Conservation (phyloP, 2,329 filamentous ascomycete species). For the Calonectria crousiana region DNA sequence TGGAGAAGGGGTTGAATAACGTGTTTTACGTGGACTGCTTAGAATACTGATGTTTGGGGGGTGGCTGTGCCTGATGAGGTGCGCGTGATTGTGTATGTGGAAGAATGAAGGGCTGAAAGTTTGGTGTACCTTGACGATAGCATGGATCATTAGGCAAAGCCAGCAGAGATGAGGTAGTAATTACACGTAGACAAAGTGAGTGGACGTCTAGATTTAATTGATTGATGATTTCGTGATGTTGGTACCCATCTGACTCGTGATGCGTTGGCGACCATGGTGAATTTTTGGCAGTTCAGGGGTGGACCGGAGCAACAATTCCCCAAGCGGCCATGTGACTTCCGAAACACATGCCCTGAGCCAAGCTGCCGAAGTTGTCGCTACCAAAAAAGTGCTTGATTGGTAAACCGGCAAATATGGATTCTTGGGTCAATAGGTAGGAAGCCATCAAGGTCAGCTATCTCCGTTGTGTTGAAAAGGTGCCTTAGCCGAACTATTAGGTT, state of each 20-base stretch:
- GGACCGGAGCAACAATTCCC: too few species aligned
- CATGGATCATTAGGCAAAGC: background rate
- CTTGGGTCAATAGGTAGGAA: too few species aligned
- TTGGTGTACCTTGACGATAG: background rate
- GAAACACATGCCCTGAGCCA: too few species aligned
- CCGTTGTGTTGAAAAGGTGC: too few species aligned
- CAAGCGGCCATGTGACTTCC: too few species aligned
- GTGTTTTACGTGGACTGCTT: conserved; percentile 1
- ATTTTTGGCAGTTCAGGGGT: background rate
- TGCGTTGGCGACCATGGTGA: background rate
- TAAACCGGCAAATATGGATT: too few species aligned
- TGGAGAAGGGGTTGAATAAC: background rate
- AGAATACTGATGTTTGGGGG: conserved; percentile 18
- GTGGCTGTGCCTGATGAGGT: background rate
- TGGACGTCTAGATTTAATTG: background rate
- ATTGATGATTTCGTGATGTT: background rate
- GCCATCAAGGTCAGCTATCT: too few species aligned
- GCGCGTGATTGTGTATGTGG: conserved; percentile 7
- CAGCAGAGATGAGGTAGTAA: background rate
- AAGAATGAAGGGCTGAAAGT: background rate
- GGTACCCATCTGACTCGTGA: background rate
- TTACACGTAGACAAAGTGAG: background rate
- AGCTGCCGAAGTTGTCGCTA: too few species aligned
- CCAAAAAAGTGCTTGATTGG: too few species aligned
- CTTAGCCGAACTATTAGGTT: too few species aligned